Percentiles rank a stretch among this genome's conserved stretches.
These are phyloP conservation scores for Solanum chaucha DNA, from an alignment of 257 asterid genomes.

Conservation along the genomic window DNA sequence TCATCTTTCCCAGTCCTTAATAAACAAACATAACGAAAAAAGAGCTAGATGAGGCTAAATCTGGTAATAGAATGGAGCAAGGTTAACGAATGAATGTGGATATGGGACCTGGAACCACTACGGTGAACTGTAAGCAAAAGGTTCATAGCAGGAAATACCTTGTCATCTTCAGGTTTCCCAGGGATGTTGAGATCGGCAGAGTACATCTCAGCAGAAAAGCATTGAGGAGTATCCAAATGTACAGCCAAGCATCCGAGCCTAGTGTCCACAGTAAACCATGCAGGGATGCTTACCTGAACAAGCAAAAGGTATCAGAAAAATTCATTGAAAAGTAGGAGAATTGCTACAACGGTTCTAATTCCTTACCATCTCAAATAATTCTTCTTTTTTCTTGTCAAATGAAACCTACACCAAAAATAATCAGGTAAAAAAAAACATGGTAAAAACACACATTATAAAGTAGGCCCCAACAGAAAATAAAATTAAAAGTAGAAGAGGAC, in stretches of 20 bases:
- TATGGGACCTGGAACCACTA: background rate
- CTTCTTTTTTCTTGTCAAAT: slow-evolving; percentile 94
- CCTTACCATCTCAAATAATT: slow-evolving; percentile 97
- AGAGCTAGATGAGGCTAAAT: background rate
- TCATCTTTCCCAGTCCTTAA: background rate
- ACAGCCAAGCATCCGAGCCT: slow-evolving; percentile 85
- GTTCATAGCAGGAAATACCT: slow-evolving; percentile 30
- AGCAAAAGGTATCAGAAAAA: slow-evolving; percentile 11
- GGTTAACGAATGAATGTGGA: background rate
- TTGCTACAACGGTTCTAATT: slow-evolving; percentile 11
- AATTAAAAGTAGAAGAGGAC: too few species aligned
- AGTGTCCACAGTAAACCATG: slow-evolving; percentile 94
- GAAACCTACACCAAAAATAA: slow-evolving; percentile 37
- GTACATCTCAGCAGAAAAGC: slow-evolving; percentile 94
- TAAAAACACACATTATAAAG: background rate
- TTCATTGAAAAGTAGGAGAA: background rate
- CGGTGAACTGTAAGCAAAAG: background rate
- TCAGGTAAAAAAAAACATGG: background rate
- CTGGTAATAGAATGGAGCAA: background rate
- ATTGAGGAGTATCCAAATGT: slow-evolving; percentile 79
- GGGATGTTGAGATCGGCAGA: slow-evolving; percentile 66
- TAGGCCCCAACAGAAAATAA: too few species aligned
- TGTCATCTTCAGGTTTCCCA: too few species aligned
- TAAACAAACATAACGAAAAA: background rate
- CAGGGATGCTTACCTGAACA: slow-evolving; percentile 81